Conservation (phyloP, 495 filamentous ascomycete species). For the Hypoxylon perforatum region DNA sequence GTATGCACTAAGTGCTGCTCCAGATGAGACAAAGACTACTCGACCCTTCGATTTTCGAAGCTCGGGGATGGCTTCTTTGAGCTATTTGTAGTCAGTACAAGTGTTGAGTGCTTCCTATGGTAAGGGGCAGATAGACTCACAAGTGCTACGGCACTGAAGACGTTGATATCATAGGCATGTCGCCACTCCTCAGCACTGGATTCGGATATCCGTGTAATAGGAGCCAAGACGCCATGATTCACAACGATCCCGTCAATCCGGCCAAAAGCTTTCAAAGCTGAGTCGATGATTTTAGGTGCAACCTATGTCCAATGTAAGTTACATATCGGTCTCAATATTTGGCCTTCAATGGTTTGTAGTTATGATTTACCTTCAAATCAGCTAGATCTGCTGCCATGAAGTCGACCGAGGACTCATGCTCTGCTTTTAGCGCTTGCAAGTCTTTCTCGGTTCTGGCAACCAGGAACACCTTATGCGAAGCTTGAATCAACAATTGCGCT, state of each 20-base stretch:
- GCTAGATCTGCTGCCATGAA: slow-evolving; percentile 81
- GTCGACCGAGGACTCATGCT: slow-evolving; percentile 74
- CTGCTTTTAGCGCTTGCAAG: slow-evolving; percentile 72
- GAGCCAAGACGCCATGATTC: slow-evolving; percentile 85
- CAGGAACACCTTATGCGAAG: slow-evolving; percentile 76
- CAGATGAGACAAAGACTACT: slow-evolving; percentile 80
- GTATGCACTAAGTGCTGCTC: slow-evolving; percentile 75
- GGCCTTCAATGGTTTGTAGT: not conserved
- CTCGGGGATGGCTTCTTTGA: slow-evolving; percentile 76
- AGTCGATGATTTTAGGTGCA: slow-evolving; percentile 68
- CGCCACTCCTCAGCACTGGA: slow-evolving; percentile 77
- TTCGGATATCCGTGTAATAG: slow-evolving; percentile 77
- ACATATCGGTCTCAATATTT: slow-evolving; percentile 4
- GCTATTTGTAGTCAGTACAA: slow-evolving; percentile 56
- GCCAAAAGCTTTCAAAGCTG: slow-evolving; percentile 73
- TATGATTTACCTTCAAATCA: slow-evolving; percentile 63
- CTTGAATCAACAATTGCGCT: slow-evolving; percentile 74
- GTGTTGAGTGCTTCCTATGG: not conserved
- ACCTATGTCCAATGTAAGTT: slow-evolving; percentile 52
- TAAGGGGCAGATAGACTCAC: slow-evolving; percentile 61
- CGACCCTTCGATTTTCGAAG: slow-evolving; percentile 75
- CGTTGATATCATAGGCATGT: slow-evolving; percentile 80
- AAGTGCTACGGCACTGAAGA: slow-evolving; percentile 82
- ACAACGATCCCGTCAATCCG: slow-evolving; percentile 83
- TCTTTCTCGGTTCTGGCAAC: slow-evolving; percentile 75